These are phyloP conservation scores for Peronospora tabacina DNA, from an alignment of 352 stramenopile genomes.

Conservation along the genomic window DNA sequence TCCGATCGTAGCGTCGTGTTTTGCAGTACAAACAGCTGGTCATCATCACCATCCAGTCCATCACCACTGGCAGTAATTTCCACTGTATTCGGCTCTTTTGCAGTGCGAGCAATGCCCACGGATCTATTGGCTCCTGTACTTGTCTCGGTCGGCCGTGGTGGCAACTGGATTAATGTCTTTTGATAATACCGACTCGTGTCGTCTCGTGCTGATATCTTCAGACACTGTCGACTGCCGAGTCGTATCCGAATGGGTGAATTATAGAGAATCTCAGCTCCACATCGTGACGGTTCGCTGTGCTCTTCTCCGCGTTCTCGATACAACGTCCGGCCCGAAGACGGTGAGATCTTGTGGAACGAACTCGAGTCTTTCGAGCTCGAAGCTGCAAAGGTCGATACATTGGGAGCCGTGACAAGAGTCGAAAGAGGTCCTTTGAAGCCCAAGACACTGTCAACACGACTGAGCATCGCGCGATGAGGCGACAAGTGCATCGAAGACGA, in stretches of 20 bases:
- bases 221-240: conserved; percentile 60
- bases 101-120: conserved; percentile 19
- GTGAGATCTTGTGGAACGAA: conserved; percentile 13
- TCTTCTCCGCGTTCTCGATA: conserved; percentile 34
- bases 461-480: conserved; percentile 51
- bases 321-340: conserved; percentile 13
- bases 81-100: conserved; percentile 9
- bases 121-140: conserved; percentile 5
- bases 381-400: conserved; percentile 12
- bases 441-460: conserved; percentile 49
- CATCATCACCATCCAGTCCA: conserved; percentile 57
- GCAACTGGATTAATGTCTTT: conserved; percentile 18
- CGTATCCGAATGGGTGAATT: conserved; percentile 58
- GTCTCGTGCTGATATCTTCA: conserved; percentile 40
- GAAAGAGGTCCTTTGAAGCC: conserved; percentile 13
- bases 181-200: conserved; percentile 3
- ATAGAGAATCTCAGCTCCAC: conserved; percentile 65
- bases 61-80: conserved; percentile 54
- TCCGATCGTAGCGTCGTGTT: conserved; percentile 66
- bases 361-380: conserved; percentile 7
- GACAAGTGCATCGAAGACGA: conserved; percentile 31
- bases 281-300: conserved; percentile 46
- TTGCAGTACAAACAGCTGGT: conserved; percentile 74
- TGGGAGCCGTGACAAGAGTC: conserved; percentile 19
- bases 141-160: conserved; percentile 15